Conservation (phyloP, 306 rosid genomes). For the Sindora glabra region DNA sequence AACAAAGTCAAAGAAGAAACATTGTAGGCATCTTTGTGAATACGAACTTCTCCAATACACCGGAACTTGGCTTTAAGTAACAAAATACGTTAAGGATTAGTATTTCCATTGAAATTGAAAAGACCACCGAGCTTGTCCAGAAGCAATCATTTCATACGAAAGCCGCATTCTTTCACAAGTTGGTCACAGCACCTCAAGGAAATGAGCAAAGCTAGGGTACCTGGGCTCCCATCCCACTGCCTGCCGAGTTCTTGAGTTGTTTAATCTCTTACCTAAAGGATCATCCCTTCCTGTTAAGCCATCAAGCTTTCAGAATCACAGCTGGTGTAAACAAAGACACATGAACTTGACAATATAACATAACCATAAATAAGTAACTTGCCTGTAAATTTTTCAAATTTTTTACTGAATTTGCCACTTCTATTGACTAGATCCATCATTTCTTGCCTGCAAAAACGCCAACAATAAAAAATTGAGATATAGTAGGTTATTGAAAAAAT, state of each 20-base stretch:
- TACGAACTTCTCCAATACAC: too few species aligned
- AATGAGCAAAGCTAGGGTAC: constrained; percentile 63
- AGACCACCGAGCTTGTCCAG: too few species aligned
- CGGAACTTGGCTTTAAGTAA: too few species aligned
- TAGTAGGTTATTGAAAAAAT: background rate
- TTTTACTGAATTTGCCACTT: constrained; percentile 77
- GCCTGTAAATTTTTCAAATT: constrained; percentile 71
- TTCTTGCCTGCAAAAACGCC: constrained; percentile 91
- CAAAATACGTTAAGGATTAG: too few species aligned
- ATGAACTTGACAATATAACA: background rate
- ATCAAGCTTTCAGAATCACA: background rate
- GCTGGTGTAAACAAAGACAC: background rate
- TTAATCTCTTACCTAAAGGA: constrained; percentile 81
- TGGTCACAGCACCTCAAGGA: constrained; percentile 45
- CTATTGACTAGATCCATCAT: constrained; percentile 67
- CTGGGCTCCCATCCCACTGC: constrained; percentile 86
- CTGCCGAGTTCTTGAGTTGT: constrained; percentile 67
- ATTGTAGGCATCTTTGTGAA: too few species aligned
- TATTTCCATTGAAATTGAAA: too few species aligned
- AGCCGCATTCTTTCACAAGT: background rate
- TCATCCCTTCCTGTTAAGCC: constrained; percentile 54
- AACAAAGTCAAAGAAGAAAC: too few species aligned
- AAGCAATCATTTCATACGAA: constrained; percentile 2
- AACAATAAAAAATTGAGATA: background rate
- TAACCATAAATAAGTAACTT: constrained; percentile 4